Percentiles rank a stretch among this genome's conserved stretches.
Evolutionary conservation across 352 stramenopile species (phyloP).

Genomic region (Paralagenidium karlingii): DNA sequence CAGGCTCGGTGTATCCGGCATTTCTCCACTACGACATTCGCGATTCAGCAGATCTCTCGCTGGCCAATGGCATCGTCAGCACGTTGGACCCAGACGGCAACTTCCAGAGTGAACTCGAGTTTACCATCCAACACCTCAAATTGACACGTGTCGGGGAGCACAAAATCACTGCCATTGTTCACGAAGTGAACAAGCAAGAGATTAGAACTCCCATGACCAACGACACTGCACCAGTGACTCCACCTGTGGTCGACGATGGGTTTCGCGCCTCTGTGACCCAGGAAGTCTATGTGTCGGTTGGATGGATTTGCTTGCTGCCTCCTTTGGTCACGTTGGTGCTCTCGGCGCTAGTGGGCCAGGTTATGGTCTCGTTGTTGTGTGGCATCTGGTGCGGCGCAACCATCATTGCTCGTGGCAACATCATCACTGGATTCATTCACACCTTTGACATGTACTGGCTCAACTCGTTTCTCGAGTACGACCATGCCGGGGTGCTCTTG

Average conservation of each 20-base stretch:
- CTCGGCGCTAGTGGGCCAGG: conserved; percentile 58
- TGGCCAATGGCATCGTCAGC: conserved; percentile 47
- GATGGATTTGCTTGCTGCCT: conserved; percentile 61
- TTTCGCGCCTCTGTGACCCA: conserved; percentile 23
- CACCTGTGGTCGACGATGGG: conserved; percentile 2
- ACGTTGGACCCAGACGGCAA: conserved; percentile 59
- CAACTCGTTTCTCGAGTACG: conserved; percentile 64
- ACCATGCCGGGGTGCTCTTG: conserved; percentile 74
- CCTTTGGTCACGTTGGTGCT: conserved; percentile 65
- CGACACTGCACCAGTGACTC: conserved; percentile 10
- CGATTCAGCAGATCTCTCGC: conserved; percentile 24
- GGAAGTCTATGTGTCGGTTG: conserved; percentile 43
- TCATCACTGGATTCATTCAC: conserved; percentile 57
- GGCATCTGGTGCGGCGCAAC: conserved; percentile 82
- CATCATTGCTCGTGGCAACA: conserved; percentile 69
- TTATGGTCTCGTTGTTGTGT: conserved; percentile 66
- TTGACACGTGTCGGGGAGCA: not conserved
- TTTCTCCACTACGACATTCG: conserved; percentile 40
- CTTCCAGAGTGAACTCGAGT: conserved; percentile 25
- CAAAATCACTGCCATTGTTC: not conserved
- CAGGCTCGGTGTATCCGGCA: conserved; percentile 57
- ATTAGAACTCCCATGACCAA: conserved; percentile 3
- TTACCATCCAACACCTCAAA: conserved; percentile 2
- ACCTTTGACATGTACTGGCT: conserved; percentile 85
- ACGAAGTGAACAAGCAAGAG: not conserved